phyloP scores from a whole-genome alignment of 805 yeast genomes.

The Candida xiaguanensis region DNA sequence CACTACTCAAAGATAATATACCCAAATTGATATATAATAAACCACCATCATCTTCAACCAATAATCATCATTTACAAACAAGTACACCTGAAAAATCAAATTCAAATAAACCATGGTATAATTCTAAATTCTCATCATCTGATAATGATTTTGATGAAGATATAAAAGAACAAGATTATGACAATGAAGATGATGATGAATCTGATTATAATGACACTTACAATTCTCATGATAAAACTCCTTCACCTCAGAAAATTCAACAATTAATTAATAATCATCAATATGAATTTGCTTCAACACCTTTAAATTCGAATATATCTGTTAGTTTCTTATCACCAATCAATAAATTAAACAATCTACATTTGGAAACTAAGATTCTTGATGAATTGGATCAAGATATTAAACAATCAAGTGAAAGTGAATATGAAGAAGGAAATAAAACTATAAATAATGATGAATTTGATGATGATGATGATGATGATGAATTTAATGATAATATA shows the following conservation, averaged over 20 bases:
- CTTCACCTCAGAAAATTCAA: constrained; percentile 7
- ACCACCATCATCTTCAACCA: background rate
- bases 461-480: constrained; percentile 11
- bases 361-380: constrained; percentile 20
- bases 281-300: constrained; percentile 11
- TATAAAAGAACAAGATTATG: background rate
- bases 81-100: background rate
- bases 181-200: background rate
- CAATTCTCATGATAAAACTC: constrained; percentile 5
- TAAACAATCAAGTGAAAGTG: background rate
- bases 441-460: background rate
- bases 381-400: constrained; percentile 11
- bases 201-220: background rate
- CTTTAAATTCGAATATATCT: constrained; percentile 15
- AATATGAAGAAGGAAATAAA: constrained; percentile 4
- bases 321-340: constrained; percentile 31
- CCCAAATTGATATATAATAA: background rate
- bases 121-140: background rate
- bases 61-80: background rate
- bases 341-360: constrained; percentile 30
- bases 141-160: constrained; percentile 3
- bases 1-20: constrained; percentile 1
- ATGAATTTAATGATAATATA: constrained; percentile 11
- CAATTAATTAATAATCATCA: constrained; percentile 1
- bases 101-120: constrained; percentile 7